These are phyloP conservation scores for Eimeria acervulina DNA, from an alignment of 169 alveolate species.

Conservation along the genomic window DNA sequence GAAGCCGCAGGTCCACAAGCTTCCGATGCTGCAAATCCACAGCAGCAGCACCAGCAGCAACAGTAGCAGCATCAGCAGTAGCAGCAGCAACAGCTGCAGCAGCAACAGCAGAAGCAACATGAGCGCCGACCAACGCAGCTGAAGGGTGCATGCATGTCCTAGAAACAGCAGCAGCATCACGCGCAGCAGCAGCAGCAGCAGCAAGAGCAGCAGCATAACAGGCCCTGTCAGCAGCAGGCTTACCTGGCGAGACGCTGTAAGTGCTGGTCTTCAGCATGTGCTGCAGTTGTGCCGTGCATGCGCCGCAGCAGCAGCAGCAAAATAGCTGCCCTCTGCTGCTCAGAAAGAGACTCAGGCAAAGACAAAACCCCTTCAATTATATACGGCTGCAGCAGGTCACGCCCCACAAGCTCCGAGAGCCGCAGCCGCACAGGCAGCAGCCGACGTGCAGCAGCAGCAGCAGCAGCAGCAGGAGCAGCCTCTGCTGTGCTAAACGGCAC, in stretches of 20 bases:
- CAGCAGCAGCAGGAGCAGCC: conserved; percentile 40
- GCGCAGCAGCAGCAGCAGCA: background rate
- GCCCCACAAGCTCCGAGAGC: conserved; percentile 43
- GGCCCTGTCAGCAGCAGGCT: background rate
- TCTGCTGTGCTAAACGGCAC: conserved; percentile 16
- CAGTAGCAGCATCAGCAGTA: conserved; percentile 24
- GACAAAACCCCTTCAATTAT: background rate
- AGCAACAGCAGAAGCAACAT: background rate
- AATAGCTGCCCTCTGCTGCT: conserved; percentile 46
- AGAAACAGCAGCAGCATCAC: background rate
- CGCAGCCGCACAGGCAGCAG: conserved; percentile 72
- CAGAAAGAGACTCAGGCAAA: background rate
- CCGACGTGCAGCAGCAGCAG: conserved; percentile 26
- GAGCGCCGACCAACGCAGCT: background rate
- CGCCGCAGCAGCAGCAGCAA: conserved; percentile 73
- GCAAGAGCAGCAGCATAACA: conserved; percentile 18
- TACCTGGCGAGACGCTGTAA: background rate
- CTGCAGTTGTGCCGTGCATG: conserved; percentile 21
- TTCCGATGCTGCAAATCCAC: conserved; percentile 31
- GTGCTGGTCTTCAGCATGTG: background rate
- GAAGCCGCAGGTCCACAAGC: conserved; percentile 63
- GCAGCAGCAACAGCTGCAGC: background rate
- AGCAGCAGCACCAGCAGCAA: conserved; percentile 41
- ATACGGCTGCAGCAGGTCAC: conserved; percentile 53
- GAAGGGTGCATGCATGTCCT: background rate